A percentile compares a stretch with the other conserved stretches of the same genome.
Conservation (phyloP, 2,329 filamentous ascomycete species). For the Cladosporium colombiae region DNA sequence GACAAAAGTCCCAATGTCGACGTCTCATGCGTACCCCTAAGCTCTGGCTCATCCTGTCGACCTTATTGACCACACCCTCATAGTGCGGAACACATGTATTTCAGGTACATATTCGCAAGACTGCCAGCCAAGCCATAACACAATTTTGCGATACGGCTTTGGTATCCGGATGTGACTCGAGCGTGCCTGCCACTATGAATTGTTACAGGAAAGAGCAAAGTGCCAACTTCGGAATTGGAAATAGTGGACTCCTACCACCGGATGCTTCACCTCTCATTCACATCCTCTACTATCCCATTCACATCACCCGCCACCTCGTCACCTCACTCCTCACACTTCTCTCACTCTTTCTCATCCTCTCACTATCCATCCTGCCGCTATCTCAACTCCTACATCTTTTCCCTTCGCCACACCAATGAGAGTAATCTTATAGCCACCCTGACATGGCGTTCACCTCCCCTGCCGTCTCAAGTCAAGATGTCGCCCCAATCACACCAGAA, state of each 20-base stretch:
- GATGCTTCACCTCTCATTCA: not conserved
- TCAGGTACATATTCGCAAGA: too few relatives aligned
- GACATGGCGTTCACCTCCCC: constrained; percentile 15
- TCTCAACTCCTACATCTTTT: not conserved
- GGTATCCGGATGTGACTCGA: not conserved
- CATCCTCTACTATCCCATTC: not conserved
- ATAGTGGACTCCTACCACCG: not conserved
- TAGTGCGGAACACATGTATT: too few relatives aligned
- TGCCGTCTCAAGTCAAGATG: constrained; percentile 12
- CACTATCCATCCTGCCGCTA: not conserved
- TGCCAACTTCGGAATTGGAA: not conserved
- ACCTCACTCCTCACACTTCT: constrained; percentile 1
- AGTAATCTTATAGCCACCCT: not conserved
- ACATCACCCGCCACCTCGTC: not conserved
- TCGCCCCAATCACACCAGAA: not conserved
- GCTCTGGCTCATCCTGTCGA: not conserved
- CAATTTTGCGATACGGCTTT: not conserved
- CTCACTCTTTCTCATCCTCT: not conserved
- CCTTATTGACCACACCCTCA: not conserved
- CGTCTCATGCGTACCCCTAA: not conserved
- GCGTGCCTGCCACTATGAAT: not conserved
- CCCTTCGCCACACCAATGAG: not conserved
- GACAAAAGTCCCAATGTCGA: not conserved
- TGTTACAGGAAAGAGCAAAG: not conserved
- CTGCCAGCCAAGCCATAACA: not conserved